Percentiles rank a stretch among this genome's conserved stretches.
Conservation (phyloP, 1,284 basidiomycete species). For the Lentinula novae-zelandiae region DNA sequence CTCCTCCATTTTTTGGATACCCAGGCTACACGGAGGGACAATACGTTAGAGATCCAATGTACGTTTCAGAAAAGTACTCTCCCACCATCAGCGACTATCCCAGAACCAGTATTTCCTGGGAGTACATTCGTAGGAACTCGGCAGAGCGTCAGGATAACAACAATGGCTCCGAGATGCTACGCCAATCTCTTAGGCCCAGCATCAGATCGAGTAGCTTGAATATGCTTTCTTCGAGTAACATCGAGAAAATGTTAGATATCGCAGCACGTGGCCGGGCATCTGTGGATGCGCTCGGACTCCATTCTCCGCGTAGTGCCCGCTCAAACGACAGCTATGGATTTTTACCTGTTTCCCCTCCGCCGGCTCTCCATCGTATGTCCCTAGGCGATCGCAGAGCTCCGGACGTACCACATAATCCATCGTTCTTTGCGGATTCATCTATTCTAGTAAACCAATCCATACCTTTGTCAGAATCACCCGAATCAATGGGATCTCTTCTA, state of each 20-base stretch:
- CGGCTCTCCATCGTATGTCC: background rate
- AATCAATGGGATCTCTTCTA: constrained; percentile 9
- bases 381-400: constrained; percentile 1
- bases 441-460: background rate
- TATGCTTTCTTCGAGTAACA: constrained; percentile 35
- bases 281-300: background rate
- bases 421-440: constrained; percentile 9
- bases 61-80: constrained; percentile 28
- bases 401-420: constrained; percentile 12
- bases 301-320: background rate
- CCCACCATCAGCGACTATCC: constrained; percentile 23
- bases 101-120: constrained; percentile 20
- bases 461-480: constrained; percentile 9
- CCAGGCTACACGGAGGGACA: constrained; percentile 12
- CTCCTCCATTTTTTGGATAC: constrained; percentile 11
- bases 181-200: background rate
- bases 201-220: background rate
- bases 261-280: constrained; percentile 20
- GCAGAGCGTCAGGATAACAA: constrained; percentile 14
- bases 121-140: constrained; percentile 12
- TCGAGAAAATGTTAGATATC: constrained; percentile 52
- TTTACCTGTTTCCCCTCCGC: background rate
- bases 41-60: constrained; percentile 29
- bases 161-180: constrained; percentile 8
- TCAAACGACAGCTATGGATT: background rate